Evolutionary conservation across 1,284 basidiomycete species (phyloP), one percentile per base, ranked within the genome.

Genomic region (Anthracocystis walkeri): DNA sequence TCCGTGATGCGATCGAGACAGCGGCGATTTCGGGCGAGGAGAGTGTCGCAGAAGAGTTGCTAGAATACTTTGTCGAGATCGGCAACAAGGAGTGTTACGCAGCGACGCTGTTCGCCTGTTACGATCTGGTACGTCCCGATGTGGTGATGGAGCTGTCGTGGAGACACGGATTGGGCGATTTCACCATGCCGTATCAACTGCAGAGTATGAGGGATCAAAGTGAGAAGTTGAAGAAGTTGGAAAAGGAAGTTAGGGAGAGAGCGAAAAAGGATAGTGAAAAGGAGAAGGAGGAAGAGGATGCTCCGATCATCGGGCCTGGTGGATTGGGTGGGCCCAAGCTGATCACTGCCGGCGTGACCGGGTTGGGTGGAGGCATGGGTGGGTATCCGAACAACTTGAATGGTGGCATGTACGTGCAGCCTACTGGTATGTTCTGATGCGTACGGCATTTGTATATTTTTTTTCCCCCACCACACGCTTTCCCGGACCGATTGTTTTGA

Each of bases 41-140:
- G 7, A 92, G 95, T 61, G 92, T 98, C 38, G 93, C 94, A 3
- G 95, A 99, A 86, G 97, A 98, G 65, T 88, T 99, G 18, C 88
- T 97, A 21, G 91, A 91, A 10, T 99, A 87, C 81, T 87, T 87
- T 78, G 94, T 97, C 75, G 92, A 94, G 85, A 97, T 99, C 74
- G 97, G 97, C 42, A 97, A 96, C 89, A 96, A 95, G 87, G 97
- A 99, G 86, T 96, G 94, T 86, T 98, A 97, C 86, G 92, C 94
- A 0, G 94, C 94, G 1, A 89, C 92, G 79, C 89, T 97, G 41
- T 97, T 91, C 82, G 90, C 93, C 42, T 96, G 93, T 78, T 99
- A 95, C 87, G 95, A 99, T 86, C 88, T 97, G 14, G 87, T 99
- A 58, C 90, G 93, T 44, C 90, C 94, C 1, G 97, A 99, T 85